Evolutionary conservation across 371 early-diverging fungal species (phyloP).

Genomic region (Rhizopus stolonifer): DNA sequence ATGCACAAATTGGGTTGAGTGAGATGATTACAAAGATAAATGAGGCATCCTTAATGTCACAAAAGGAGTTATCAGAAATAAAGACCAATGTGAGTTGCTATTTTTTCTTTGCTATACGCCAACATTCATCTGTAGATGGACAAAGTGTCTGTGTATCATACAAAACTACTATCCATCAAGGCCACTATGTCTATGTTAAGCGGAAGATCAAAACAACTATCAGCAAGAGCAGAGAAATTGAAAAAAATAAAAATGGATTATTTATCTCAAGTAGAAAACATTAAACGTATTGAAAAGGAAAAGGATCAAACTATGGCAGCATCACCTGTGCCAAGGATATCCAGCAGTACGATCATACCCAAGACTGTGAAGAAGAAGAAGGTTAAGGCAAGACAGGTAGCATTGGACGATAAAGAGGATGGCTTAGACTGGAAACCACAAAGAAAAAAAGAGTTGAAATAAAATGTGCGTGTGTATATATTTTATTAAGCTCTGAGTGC

Average conservation of each 20-base stretch:
- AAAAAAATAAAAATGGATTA: constrained; percentile 30
- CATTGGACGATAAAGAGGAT: constrained; percentile 18
- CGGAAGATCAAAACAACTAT: constrained; percentile 34
- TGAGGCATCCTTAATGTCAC: constrained; percentile 1
- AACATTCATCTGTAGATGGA: constrained; percentile 25
- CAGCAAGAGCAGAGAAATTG: constrained; percentile 30
- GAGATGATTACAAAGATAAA: constrained; percentile 6
- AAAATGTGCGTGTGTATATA: not conserved
- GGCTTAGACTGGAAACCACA: constrained; percentile 23
- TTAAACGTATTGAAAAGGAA: constrained; percentile 34
- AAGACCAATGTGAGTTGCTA: constrained; percentile 17
- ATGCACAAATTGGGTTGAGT: constrained; percentile 13
- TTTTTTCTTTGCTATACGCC: too few species aligned
- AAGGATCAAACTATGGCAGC: constrained; percentile 36
- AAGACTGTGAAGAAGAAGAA: constrained; percentile 32
- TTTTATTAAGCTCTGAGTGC: constrained; percentile 42
- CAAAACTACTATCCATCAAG: constrained; percentile 35
- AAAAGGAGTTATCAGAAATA: constrained; percentile 17
- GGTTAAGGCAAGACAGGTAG: constrained; percentile 26
- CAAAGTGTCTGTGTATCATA: constrained; percentile 36
- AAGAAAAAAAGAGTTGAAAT: not conserved
- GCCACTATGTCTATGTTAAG: constrained; percentile 39
- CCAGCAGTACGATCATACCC: constrained; percentile 1
- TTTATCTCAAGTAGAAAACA: constrained; percentile 34
- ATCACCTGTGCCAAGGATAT: not conserved